A percentile compares a stretch with the other conserved stretches of the same genome.
phyloP scores from a whole-genome alignment of 495 filamentous ascomycete species.

The Aspergillus campestris region DNA sequence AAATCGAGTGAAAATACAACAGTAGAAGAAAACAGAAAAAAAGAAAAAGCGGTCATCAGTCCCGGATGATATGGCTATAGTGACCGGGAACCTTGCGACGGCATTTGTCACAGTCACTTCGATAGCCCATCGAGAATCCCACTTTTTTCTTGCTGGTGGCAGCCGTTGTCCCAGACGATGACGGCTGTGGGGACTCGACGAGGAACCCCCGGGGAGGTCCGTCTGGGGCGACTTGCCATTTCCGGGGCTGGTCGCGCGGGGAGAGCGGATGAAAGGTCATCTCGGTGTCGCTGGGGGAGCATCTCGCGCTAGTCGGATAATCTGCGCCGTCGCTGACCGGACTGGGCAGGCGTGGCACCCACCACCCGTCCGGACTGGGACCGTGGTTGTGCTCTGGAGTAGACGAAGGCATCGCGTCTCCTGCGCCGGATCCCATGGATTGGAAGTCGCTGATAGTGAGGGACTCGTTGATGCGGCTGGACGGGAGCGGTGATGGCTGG shows the following conservation, averaged over 20 bases:
- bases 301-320: constrained; percentile 33
- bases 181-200: no score
- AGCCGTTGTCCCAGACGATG: constrained; percentile 1
- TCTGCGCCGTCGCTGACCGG: constrained; percentile 62
- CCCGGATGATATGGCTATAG: constrained; percentile 69
- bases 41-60: constrained; percentile 4
- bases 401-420: constrained; percentile 52
- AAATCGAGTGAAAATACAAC: background rate
- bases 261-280: constrained; percentile 5
- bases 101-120: constrained; percentile 83
- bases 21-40: constrained; percentile 4
- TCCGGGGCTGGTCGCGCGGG: no score
- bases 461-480: constrained; percentile 23
- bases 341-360: constrained; percentile 55
- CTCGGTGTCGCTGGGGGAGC: constrained; percentile 11
- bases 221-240: no score
- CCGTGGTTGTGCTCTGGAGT: constrained; percentile 43
- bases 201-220: no score
- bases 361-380: constrained; percentile 31
- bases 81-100: constrained; percentile 71
- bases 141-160: constrained; percentile 50
- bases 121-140: constrained; percentile 73
- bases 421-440: constrained; percentile 27
- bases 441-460: constrained; percentile 20
- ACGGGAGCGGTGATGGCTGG: constrained; percentile 46